phyloP scores from a whole-genome alignment of 495 filamentous ascomycete genomes.

The Annulohypoxylon maeteangense region DNA sequence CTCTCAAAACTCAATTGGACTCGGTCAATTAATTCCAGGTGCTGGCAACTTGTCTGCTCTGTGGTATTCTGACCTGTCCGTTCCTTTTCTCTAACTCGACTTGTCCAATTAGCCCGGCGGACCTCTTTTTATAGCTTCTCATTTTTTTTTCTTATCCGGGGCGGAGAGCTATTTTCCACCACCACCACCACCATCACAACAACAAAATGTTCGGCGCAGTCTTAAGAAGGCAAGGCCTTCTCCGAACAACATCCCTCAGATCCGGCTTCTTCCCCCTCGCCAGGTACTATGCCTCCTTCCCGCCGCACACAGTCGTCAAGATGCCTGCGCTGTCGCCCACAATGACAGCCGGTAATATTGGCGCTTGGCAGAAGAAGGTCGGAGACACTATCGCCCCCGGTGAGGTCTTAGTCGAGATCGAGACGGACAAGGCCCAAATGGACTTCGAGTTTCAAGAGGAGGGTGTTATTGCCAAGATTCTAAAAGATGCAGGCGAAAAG shows the following conservation, averaged over 20 bases:
- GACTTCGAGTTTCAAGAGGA: constrained; percentile 99
- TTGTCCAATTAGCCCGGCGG: constrained; percentile 42
- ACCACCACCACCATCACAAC: constrained; percentile 30
- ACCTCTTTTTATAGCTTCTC: constrained; percentile 25
- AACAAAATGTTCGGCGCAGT: constrained; percentile 64
- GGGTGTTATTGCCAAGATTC: constrained; percentile 91
- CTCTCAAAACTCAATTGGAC: constrained; percentile 39
- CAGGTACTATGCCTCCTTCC: constrained; percentile 76
- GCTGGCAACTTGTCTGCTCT: constrained; percentile 44
- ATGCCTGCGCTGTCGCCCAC: constrained; percentile 99
- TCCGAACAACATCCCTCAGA: constrained; percentile 55
- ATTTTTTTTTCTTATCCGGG: constrained; percentile 22
- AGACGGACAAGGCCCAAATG: constrained; percentile 99
- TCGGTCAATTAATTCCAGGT: constrained; percentile 46
- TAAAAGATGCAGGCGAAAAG: constrained; percentile 94
- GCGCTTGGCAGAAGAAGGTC: constrained; percentile 95
- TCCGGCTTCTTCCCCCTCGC: constrained; percentile 58
- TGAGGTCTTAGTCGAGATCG: constrained; percentile 99
- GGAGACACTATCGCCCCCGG: constrained; percentile 89
- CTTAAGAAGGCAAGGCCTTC: constrained; percentile 65
- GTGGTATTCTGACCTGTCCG: constrained; percentile 41
- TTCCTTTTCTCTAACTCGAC: constrained; percentile 31
- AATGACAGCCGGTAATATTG: constrained; percentile 97
- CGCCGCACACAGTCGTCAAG: constrained; percentile 91
- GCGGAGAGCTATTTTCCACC: constrained; percentile 49